Evolutionary conservation across 768 basidiomycete genomes (phyloP), one percentile per base, ranked within the genome.

Genomic region (Antrodiella citrinella): DNA sequence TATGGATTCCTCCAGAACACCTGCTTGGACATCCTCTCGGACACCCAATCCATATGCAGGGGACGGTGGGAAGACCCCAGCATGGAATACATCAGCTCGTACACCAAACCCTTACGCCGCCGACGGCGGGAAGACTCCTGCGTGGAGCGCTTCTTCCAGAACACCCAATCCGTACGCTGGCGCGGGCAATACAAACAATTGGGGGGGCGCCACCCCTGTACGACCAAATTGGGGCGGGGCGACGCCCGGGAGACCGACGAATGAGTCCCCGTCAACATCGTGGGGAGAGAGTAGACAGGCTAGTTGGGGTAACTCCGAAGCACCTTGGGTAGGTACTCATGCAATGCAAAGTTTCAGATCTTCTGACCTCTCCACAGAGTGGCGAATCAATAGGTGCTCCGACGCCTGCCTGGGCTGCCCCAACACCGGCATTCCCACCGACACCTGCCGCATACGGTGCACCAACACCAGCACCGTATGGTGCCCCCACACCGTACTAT

Each of bases 21-120:
- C 78, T 0, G 74, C 76, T 23, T 78, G 75, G 74, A 71, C 67
- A 53, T 66, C 68, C 3, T 66, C 72, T 2, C 67, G 72, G 22
- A 81, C 80, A 2, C 80, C 79, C 10, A 73, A 72, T 54, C 66
- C 73, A 4, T 69, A 72, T 54, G 65, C 65, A 22, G 50, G 50
- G 38, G 62, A 49, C 9, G 50, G 46, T 22, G 47, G 54, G 11
- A 39, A 55, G 51, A 56, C 59, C 26, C 50, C 77, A 0, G 72
- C 75, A 24, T 75, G 72, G 71, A 69, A 67, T 51, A 66, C 65
- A 2, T 65, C 68, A 1, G 65, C 73, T 1, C 67, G 70, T 13
- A 80, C 78, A 1, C 79, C 78, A 10, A 72, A 71, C 54, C 64
- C 73, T 10, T 68, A 72, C 52, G 64, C 64, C 21, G 45, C 52